Evolutionary conservation across 495 filamentous ascomycete species (phyloP).

Genomic region (Aspergillus homomorphus): DNA sequence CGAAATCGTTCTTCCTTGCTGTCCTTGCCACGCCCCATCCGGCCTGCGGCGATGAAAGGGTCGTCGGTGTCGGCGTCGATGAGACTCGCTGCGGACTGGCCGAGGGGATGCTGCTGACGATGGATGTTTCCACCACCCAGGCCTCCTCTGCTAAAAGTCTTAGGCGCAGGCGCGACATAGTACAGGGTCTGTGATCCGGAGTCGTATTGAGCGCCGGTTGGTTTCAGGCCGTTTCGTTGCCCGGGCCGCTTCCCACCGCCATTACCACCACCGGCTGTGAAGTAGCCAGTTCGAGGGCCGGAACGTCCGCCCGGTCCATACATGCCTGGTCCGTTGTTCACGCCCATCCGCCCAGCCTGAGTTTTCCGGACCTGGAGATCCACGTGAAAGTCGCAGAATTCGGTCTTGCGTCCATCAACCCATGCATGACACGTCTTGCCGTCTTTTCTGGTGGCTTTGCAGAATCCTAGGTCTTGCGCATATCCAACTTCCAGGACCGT

Average conservation of each 20-base stretch:
- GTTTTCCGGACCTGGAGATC: slow-evolving; percentile 72
- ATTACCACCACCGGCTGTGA: slow-evolving; percentile 35
- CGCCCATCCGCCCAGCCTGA: slow-evolving; percentile 70
- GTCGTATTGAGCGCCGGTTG: slow-evolving; percentile 58
- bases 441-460: slow-evolving; percentile 79
- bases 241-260: slow-evolving; percentile 35
- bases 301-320: slow-evolving; percentile 48
- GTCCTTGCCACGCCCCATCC: slow-evolving; percentile 44
- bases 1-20: slow-evolving; percentile 66
- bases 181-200: slow-evolving; percentile 52
- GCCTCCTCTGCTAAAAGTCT: slow-evolving; percentile 19
- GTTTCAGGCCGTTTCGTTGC: slow-evolving; percentile 36
- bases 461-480: slow-evolving; percentile 83
- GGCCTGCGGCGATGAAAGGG: slow-evolving; percentile 49
- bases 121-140: not conserved
- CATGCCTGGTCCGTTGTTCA: slow-evolving; percentile 58
- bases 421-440: slow-evolving; percentile 76
- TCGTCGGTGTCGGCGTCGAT: slow-evolving; percentile 67
- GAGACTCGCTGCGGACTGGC: slow-evolving; percentile 56
- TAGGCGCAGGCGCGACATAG: slow-evolving; percentile 51
- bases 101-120: slow-evolving; percentile 25
- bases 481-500: slow-evolving; percentile 86
- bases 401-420: slow-evolving; percentile 83
- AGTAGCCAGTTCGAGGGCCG: slow-evolving; percentile 45
- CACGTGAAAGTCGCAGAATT: slow-evolving; percentile 91